Percentiles rank a stretch among this genome's conserved stretches.
Conservation (phyloP, 2,329 filamentous ascomycete genomes). For the Plenodomus tracheiphilus region DNA sequence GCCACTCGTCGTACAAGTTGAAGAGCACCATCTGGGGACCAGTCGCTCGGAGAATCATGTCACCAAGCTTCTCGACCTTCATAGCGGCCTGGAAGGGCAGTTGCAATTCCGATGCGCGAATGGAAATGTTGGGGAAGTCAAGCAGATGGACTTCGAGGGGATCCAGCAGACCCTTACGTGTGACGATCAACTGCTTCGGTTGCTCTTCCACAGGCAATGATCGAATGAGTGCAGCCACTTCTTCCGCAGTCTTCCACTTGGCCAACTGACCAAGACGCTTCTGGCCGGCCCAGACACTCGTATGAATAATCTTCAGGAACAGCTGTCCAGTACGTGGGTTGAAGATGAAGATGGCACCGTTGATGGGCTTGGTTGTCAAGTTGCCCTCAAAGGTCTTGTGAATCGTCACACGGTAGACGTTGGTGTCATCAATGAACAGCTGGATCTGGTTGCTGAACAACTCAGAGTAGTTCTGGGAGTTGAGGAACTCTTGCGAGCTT, state of each 20-base stretch:
- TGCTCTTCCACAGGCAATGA: constrained; percentile 97
- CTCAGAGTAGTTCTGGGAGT: constrained; percentile 99
- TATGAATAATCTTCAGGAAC: constrained; percentile 99
- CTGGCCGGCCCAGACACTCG: constrained; percentile 97
- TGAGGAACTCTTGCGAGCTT: constrained; percentile 98
- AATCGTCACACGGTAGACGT: constrained; percentile 98
- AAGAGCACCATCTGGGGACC: constrained; percentile 99
- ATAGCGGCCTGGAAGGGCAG: constrained; percentile 98
- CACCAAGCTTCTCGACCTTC: constrained; percentile 99
- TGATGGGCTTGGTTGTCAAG: constrained; percentile 98
- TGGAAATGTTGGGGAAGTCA: constrained; percentile 99
- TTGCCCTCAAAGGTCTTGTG: constrained; percentile 99
- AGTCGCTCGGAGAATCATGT: constrained; percentile 97
- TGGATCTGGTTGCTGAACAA: constrained; percentile 99
- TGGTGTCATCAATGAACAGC: constrained; percentile 98
- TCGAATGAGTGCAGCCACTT: constrained; percentile 95
- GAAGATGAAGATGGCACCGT: constrained; percentile 99
- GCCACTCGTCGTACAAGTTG: constrained; percentile 98
- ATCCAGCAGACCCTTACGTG: constrained; percentile 93
- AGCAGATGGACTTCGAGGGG: constrained; percentile 95
- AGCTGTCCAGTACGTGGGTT: constrained; percentile 97
- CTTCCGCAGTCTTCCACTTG: constrained; percentile 99
- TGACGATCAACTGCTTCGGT: constrained; percentile 97
- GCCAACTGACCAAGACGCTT: constrained; percentile 98
- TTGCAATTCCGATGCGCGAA: constrained; percentile 94